Evolutionary conservation across 2,329 filamentous ascomycete genomes (phyloP).

Genomic region (Mollisia scopiformis): DNA sequence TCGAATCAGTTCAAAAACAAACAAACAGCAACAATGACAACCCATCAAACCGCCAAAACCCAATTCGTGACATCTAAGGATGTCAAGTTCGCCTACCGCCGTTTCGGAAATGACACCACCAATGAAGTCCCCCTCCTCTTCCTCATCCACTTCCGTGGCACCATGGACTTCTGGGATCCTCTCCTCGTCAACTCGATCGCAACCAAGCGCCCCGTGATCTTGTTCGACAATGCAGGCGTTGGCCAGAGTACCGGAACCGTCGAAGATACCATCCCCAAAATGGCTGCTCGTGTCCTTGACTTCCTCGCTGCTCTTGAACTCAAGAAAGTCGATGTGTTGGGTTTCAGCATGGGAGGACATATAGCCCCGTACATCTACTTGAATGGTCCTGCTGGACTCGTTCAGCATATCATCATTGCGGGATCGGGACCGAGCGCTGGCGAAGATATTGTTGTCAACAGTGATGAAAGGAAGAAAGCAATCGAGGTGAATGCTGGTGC

Average conservation of each 20-base stretch:
- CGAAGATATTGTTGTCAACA: neutral
- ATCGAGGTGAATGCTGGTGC: neutral
- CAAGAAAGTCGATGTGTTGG: neutral
- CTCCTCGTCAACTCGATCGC: neutral
- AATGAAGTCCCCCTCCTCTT: neutral
- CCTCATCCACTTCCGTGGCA: neutral
- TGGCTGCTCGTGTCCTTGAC: neutral
- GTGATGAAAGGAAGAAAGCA: neutral
- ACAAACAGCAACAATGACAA: neutral
- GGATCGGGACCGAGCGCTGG: neutral
- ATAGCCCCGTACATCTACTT: neutral
- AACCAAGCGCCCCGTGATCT: neutral
- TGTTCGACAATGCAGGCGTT: neutral
- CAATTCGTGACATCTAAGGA: neutral
- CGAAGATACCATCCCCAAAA: neutral
- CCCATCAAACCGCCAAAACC: neutral
- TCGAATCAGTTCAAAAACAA: no score
- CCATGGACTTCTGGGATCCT: neutral
- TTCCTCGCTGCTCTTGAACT: neutral
- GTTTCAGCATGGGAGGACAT: neutral
- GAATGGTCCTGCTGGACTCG: neutral
- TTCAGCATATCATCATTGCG: neutral
- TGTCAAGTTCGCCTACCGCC: neutral
- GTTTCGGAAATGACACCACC: neutral
- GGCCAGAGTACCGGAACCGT: neutral